Conservation (phyloP, 1,284 basidiomycete genomes). For the Afroboletus lepidellus region DNA sequence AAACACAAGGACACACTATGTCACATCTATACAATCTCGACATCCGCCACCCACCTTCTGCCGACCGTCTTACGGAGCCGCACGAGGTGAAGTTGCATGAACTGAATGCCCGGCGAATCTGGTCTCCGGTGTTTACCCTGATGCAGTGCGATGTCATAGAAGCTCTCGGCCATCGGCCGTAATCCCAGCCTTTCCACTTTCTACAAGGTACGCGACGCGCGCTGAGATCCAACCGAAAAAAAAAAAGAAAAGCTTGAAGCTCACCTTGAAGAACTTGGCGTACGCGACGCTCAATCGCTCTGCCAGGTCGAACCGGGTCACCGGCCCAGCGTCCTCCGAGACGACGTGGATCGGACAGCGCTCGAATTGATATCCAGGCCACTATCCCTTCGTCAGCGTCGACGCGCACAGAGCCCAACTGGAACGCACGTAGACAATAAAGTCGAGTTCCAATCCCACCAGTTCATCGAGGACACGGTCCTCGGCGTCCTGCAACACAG, state of each 20-base stretch:
- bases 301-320: conserved; percentile 12
- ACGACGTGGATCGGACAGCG: not conserved
- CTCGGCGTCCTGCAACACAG: not conserved
- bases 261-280: conserved; percentile 9
- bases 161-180: not conserved
- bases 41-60: conserved; percentile 16
- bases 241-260: not conserved
- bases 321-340: not conserved
- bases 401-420: not conserved
- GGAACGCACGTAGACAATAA: conserved; percentile 6
- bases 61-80: not conserved
- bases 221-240: not conserved
- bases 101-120: conserved; percentile 15
- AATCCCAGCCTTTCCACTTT: not conserved
- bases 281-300: conserved; percentile 3
- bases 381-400: conserved; percentile 6
- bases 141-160: conserved; percentile 17
- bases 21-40: conserved; percentile 15
- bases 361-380: conserved; percentile 15
- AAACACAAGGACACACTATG: not conserved
- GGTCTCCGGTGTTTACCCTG: not conserved
- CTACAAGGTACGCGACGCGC: conserved; percentile 1
- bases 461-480: not conserved
- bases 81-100: conserved; percentile 13
- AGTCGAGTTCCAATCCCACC: not conserved